These are phyloP conservation scores for Crithidia expoeki DNA, from an alignment of 208 protist species.

Conservation along the genomic window DNA sequence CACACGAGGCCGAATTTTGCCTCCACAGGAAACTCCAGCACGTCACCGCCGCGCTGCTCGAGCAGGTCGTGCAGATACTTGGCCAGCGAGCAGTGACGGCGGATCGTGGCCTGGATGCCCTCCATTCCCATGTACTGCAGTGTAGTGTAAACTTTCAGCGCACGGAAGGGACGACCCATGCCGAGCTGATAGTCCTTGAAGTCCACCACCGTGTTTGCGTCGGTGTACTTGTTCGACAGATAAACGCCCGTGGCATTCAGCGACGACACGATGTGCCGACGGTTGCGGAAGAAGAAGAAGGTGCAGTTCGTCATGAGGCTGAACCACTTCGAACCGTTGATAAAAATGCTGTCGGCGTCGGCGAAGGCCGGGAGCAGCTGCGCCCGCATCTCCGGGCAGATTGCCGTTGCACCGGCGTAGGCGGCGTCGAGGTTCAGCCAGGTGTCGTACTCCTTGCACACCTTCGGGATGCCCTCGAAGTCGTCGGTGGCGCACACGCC, in stretches of 20 bases:
- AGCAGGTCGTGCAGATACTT: conserved; percentile 41
- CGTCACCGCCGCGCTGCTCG: conserved; percentile 3
- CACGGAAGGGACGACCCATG: conserved; percentile 61
- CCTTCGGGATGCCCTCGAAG: conserved; percentile 39
- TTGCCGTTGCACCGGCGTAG: conserved; percentile 55
- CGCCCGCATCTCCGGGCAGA: conserved; percentile 60
- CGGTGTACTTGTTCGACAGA: conserved; percentile 47
- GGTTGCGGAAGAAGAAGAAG: conserved; percentile 58
- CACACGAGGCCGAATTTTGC: conserved; percentile 54
- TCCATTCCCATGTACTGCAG: conserved; percentile 58
- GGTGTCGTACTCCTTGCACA: conserved; percentile 38
- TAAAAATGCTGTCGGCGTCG: conserved; percentile 44
- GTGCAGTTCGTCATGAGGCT: conserved; percentile 45
- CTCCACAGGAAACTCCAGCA: conserved; percentile 36
- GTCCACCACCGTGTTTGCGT: conserved; percentile 39
- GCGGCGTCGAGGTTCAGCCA: conserved; percentile 73
- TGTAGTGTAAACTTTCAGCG: conserved; percentile 68
- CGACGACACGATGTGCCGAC: conserved; percentile 41
- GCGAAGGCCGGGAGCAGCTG: conserved; percentile 38
- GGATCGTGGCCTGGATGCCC: conserved; percentile 55
- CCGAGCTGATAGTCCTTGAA: conserved; percentile 81
- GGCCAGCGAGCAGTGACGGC: conserved; percentile 43
- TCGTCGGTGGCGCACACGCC: conserved; percentile 59
- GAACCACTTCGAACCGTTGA: conserved; percentile 75
- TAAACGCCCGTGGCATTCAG: conserved; percentile 56